phyloP scores from a whole-genome alignment of 129 eudicot genomes.

The Centaurea solstitialis region DNA sequence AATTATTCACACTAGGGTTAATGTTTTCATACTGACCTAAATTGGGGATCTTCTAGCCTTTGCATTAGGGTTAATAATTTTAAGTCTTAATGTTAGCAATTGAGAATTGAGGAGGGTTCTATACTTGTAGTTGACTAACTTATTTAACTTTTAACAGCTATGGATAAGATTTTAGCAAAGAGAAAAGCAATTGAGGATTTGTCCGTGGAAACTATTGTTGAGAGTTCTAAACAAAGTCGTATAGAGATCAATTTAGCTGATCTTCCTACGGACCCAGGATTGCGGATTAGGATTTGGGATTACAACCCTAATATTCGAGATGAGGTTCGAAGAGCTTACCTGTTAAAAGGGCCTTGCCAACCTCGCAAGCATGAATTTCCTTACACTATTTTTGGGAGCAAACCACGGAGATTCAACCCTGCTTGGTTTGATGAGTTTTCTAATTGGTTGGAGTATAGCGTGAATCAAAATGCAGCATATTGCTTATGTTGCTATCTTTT shows the following conservation, averaged over 20 bases:
- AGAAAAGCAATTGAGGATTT: background rate
- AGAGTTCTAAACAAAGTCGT: background rate
- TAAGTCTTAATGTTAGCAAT: background rate
- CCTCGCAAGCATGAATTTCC: background rate
- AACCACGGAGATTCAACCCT: background rate
- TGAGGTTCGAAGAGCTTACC: background rate
- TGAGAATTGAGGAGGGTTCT: background rate
- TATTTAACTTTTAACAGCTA: background rate
- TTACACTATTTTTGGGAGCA: background rate
- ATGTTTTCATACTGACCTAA: background rate
- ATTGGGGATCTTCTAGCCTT: background rate
- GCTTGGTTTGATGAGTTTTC: background rate
- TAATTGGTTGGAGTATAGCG: background rate
- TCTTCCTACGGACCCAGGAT: background rate
- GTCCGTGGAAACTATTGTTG: background rate
- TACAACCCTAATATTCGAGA: background rate
- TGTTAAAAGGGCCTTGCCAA: background rate
- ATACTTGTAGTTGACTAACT: background rate
- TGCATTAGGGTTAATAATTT: background rate
- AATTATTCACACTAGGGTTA: background rate
- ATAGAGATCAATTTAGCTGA: background rate
- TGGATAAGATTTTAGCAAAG: background rate
- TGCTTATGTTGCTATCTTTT: background rate
- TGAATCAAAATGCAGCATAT: background rate
- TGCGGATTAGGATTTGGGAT: constrained; percentile 3